Evolutionary conservation across 2,329 filamentous ascomycete genomes (phyloP).

Genomic region (Mollisiaceae sp.): DNA sequence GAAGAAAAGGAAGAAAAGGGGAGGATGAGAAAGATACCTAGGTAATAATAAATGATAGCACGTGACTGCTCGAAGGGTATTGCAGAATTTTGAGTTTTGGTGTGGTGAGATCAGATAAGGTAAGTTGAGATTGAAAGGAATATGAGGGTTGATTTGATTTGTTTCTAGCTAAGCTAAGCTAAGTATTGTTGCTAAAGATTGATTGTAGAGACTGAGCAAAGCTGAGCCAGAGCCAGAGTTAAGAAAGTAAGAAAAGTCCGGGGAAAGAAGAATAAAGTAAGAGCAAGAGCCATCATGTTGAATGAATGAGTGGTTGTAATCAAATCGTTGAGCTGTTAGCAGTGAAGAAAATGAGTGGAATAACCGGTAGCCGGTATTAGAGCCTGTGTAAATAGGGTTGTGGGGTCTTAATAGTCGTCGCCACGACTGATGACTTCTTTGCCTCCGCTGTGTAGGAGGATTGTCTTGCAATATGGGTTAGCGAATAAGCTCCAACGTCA

Average conservation of each 20-base stretch:
- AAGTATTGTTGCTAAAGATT: too few relatives aligned
- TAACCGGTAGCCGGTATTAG: too few relatives aligned
- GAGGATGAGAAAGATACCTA: too few relatives aligned
- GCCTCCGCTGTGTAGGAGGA: slow-evolving; percentile 49
- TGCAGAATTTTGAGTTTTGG: not conserved
- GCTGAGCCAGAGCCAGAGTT: too few relatives aligned
- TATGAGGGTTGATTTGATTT: not conserved
- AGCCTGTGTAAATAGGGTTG: too few relatives aligned
- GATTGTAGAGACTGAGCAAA: too few relatives aligned
- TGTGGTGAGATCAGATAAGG: too few relatives aligned
- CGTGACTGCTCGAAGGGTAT: too few relatives aligned
- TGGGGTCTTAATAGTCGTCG: slow-evolving; percentile 51
- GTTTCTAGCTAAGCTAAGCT: too few relatives aligned
- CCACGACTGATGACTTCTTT: slow-evolving; percentile 61
- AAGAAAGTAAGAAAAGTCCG: not conserved
- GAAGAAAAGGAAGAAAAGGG: too few relatives aligned
- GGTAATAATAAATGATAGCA: not conserved
- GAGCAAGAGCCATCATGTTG: slow-evolving; percentile 11
- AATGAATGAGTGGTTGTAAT: not conserved
- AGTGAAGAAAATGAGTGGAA: not conserved
- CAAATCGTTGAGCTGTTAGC: slow-evolving; percentile 7
- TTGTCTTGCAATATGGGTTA: slow-evolving; percentile 46
- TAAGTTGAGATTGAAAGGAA: not conserved
- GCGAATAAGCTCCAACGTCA: not conserved
- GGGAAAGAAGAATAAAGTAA: not conserved